A percentile compares a stretch with the other conserved stretches of the same genome.
phyloP scores from a whole-genome alignment of 2,329 filamentous ascomycete genomes.

The Aureobasidium sp. region DNA sequence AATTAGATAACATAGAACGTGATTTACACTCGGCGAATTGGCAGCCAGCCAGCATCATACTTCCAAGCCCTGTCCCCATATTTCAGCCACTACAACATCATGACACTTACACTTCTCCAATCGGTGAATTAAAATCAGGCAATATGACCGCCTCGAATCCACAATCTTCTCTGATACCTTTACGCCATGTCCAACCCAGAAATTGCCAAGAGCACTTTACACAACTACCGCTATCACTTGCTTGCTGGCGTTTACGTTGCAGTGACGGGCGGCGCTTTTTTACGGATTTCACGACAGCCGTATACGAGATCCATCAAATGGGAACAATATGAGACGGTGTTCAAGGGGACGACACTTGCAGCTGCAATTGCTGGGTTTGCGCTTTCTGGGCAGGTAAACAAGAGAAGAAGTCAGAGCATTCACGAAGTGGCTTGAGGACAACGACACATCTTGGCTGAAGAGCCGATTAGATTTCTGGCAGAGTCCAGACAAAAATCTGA shows the following conservation, averaged over 20 bases:
- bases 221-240: conserved; percentile 26
- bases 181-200: neutral
- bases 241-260: conserved; percentile 25
- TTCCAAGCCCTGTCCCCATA: neutral
- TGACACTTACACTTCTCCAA: neutral
- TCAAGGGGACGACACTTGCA: conserved; percentile 28
- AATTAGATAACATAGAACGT: neutral
- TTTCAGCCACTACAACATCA: neutral
- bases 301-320: conserved; percentile 28
- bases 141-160: neutral
- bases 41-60: neutral
- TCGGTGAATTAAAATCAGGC: neutral
- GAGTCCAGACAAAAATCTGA: neutral
- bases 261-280: conserved; percentile 29
- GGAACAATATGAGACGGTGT: conserved; percentile 32
- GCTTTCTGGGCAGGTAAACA: conserved; percentile 3
- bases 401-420: neutral
- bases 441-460: neutral
- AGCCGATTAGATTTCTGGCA: neutral
- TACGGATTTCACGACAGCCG: conserved; percentile 30
- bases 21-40: neutral
- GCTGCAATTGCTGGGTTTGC: conserved; percentile 14
- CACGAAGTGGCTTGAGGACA: neutral
- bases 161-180: neutral
- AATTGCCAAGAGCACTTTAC: neutral